A percentile compares a stretch with the other conserved stretches of the same genome.
phyloP scores from a whole-genome alignment of 2,329 filamentous ascomycete genomes.

The Aspergillus tubingensis region DNA sequence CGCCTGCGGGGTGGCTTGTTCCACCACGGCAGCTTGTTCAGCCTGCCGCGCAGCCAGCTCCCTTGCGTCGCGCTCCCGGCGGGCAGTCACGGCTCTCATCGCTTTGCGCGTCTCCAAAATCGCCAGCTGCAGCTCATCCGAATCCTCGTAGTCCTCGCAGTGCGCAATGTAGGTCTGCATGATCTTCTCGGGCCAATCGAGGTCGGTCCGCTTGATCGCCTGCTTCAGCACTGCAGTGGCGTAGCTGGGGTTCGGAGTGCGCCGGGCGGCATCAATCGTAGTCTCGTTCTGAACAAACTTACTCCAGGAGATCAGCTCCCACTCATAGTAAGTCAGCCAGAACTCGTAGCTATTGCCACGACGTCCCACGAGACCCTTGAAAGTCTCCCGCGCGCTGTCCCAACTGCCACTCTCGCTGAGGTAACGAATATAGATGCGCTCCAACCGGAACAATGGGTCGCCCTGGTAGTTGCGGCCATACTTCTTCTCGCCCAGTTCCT shows the following conservation, averaged over 20 bases:
- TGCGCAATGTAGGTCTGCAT: slow-evolving; percentile 50
- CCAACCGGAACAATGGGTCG: slow-evolving; percentile 85
- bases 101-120: slow-evolving; percentile 72
- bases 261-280: slow-evolving; percentile 55
- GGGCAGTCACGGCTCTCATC: slow-evolving; percentile 63
- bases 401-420: slow-evolving; percentile 79
- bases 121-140: slow-evolving; percentile 71
- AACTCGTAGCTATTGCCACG: slow-evolving; percentile 84
- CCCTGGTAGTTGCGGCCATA: slow-evolving; percentile 76
- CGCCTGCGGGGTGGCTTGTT: slow-evolving; percentile 27
- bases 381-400: slow-evolving; percentile 74
- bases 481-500: slow-evolving; percentile 73
- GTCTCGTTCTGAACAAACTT: slow-evolving; percentile 57
- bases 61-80: slow-evolving; percentile 66
- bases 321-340: slow-evolving; percentile 88
- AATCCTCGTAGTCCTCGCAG: slow-evolving; percentile 87
- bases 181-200: slow-evolving; percentile 55
- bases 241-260: slow-evolving; percentile 65
- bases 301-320: slow-evolving; percentile 78
- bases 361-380: slow-evolving; percentile 69
- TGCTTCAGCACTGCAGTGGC: slow-evolving; percentile 77
- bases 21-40: slow-evolving; percentile 25
- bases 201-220: slow-evolving; percentile 58
- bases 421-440: slow-evolving; percentile 90
- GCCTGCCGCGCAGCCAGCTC: slow-evolving; percentile 50